Evolutionary conservation across 306 rosid species (phyloP).

Genomic region (Castanea mollissima): DNA sequence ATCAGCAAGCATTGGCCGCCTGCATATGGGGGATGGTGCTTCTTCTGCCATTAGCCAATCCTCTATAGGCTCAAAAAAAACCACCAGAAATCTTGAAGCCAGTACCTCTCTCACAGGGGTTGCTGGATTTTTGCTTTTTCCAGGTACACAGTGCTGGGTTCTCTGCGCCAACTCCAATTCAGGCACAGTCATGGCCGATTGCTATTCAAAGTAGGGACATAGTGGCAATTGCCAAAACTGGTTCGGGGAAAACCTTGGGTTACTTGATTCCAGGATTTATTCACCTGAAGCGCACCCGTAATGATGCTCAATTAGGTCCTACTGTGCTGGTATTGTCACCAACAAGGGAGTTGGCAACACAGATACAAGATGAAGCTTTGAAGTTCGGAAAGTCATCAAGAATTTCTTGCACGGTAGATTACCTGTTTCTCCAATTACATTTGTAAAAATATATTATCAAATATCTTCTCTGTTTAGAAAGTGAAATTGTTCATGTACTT

Average conservation of each 20-base stretch:
- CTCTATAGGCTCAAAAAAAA: conserved; percentile 56
- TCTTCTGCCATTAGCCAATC: conserved; percentile 76
- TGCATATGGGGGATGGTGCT: conserved; percentile 91
- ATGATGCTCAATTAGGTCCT: conserved; percentile 73
- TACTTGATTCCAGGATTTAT: conserved; percentile 88
- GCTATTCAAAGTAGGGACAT: conserved; percentile 94
- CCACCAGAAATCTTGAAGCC: conserved; percentile 24
- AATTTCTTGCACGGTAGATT: conserved; percentile 75
- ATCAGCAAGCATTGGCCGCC: conserved; percentile 84
- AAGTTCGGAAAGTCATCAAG: conserved; percentile 89
- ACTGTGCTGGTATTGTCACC: conserved; percentile 88
- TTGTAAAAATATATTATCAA: not conserved
- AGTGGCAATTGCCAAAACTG: conserved; percentile 99
- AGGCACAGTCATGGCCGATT: conserved; percentile 99
- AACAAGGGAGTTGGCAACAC: conserved; percentile 97
- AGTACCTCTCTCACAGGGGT: conserved; percentile 37
- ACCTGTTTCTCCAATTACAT: not conserved
- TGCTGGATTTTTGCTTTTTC: conserved; percentile 74
- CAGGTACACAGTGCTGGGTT: conserved; percentile 98
- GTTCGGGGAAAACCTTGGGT: conserved; percentile 98
- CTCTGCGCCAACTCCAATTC: conserved; percentile 98
- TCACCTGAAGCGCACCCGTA: conserved; percentile 78
- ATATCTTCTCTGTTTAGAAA: not conserved
- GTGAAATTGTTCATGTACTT: not conserved
- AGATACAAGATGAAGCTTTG: conserved; percentile 96